Base-by-base conservation (phyloP, 371 early-diverging fungal genomes). In the Parasitella parasitica region DNA sequence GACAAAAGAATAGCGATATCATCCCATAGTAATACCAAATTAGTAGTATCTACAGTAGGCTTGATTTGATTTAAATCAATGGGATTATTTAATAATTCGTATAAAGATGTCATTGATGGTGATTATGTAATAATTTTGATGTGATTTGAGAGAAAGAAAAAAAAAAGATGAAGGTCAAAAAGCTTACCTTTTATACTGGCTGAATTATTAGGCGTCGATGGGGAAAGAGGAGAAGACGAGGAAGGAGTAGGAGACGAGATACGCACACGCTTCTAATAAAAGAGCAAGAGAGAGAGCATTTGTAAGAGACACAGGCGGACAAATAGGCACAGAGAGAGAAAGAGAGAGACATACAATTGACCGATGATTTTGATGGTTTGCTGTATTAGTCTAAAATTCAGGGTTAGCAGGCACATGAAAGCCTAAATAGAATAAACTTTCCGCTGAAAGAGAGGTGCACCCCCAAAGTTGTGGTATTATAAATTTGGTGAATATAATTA, bases 51-150 rank as follows among this genome's bases (percentile, higher is more conserved):
- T 20, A 26, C 24, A 6, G 24, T 9, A n/a, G 34, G 32, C 18
- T 46, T 61, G 26, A 61, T 46, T 24, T 54, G 46, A 7, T 48
- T 34, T 13, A 61, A 61, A 26, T 61, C 36, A 18, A 61, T 61
- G 6, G 54, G 46, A 13, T 53, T 18, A n/a, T 54, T 35, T 12
- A 50, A 30, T n/a, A 50, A 13, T 27, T 50, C 30, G 8, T 50
- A n/a, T 4, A 46, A 46, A 46, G 46, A 46, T 46, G 13, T 12
- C 46, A 46, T 46, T 8, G 7, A 3, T 46, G 16, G 16, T 46
- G 24, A 22, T 46, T 11, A 46, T 22, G 24, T 18, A 46, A 46
- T 46, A 9, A 22, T 46, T n/a, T 46, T 22, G 11, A 43, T 43
- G 46, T 22, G 24, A 43, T 43, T 12, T 24, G 43, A 16, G 41